phyloP scores from a whole-genome alignment of 2,329 filamentous ascomycete species.

The Ophiostoma quercus region DNA sequence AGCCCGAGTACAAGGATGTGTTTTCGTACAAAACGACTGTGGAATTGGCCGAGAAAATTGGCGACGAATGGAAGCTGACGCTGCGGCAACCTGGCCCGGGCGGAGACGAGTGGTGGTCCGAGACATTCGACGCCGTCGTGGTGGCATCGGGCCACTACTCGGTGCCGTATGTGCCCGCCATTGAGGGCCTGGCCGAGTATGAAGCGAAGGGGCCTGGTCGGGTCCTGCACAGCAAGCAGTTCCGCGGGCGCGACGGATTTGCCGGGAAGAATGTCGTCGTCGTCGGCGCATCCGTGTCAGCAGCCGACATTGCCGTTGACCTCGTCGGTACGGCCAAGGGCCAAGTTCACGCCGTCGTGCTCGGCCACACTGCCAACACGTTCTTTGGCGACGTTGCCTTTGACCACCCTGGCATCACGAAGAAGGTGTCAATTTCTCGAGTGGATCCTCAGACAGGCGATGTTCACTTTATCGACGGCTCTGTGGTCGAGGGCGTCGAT shows the following conservation, averaged over 20 bases:
- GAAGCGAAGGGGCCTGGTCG: slow-evolving; percentile 47
- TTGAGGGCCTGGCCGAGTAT: slow-evolving; percentile 54
- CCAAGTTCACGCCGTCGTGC: slow-evolving; percentile 15
- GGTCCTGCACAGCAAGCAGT: slow-evolving; percentile 69
- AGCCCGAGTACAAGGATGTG: slow-evolving; percentile 32
- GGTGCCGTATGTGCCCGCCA: slow-evolving; percentile 56
- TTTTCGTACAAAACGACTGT: slow-evolving; percentile 57
- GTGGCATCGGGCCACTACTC: slow-evolving; percentile 62
- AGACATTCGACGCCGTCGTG: slow-evolving; percentile 56
- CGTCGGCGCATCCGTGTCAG: slow-evolving; percentile 47
- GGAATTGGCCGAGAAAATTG: slow-evolving; percentile 50
- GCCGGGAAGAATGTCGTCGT: slow-evolving; percentile 43
- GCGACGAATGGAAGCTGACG: slow-evolving; percentile 48
- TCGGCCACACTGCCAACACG: slow-evolving; percentile 6
- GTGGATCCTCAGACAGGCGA: slow-evolving; percentile 39
- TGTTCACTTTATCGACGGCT: slow-evolving; percentile 57
- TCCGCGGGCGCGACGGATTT: slow-evolving; percentile 40
- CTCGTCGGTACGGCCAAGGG: slow-evolving; percentile 26
- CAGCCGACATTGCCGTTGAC: slow-evolving; percentile 40
- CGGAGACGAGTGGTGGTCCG: slow-evolving; percentile 44
- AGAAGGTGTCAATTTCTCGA: slow-evolving; percentile 41
- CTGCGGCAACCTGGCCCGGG: slow-evolving; percentile 38
- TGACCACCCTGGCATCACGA: slow-evolving; percentile 32
- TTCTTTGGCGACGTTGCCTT: slow-evolving; percentile 38
- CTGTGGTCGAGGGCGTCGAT: slow-evolving; percentile 52